Conservation (phyloP, 2,329 filamentous ascomycete genomes). For the Penicillium italicum region DNA sequence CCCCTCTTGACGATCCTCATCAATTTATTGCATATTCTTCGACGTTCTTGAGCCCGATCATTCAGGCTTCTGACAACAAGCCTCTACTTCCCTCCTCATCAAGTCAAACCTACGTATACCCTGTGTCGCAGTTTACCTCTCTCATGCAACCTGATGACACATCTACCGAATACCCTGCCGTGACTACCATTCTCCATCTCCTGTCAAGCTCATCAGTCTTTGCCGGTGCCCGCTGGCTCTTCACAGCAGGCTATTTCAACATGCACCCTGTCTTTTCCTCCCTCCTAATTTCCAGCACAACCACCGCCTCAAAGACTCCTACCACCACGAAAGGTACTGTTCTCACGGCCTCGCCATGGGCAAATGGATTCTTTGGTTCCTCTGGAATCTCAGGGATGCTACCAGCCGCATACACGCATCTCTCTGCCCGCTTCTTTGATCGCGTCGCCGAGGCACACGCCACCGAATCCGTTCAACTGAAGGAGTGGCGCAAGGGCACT, state of each 20-base stretch:
- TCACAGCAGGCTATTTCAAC: conserved; percentile 98
- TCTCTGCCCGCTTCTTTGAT: conserved; percentile 76
- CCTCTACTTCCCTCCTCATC: conserved; percentile 29
- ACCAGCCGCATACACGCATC: conserved; percentile 85
- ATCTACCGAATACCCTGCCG: conserved; percentile 82
- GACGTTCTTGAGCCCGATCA: conserved; percentile 61
- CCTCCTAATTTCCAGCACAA: conserved; percentile 69
- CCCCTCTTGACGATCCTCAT: conserved; percentile 67
- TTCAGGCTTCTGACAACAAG: conserved; percentile 50
- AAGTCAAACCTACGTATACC: conserved; percentile 73
- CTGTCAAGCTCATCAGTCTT: conserved; percentile 61
- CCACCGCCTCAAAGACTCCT: conserved; percentile 28
- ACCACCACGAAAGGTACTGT: conserved; percentile 64
- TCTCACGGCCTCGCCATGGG: conserved; percentile 86
- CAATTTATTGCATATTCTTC: conserved; percentile 69
- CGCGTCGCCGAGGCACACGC: conserved; percentile 54
- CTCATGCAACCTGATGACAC: conserved; percentile 67
- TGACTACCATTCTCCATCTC: conserved; percentile 69
- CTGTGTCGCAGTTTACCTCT: conserved; percentile 82
- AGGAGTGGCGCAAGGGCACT: conserved; percentile 82
- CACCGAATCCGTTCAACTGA: conserved; percentile 63
- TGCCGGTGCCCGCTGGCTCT: conserved; percentile 77
- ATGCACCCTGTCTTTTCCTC: conserved; percentile 80
- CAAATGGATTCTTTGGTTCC: conserved; percentile 92
- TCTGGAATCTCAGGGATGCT: conserved; percentile 85